Conservation (phyloP, 495 filamentous ascomycete genomes). For the Penicillium macrosclerotiorum region DNA sequence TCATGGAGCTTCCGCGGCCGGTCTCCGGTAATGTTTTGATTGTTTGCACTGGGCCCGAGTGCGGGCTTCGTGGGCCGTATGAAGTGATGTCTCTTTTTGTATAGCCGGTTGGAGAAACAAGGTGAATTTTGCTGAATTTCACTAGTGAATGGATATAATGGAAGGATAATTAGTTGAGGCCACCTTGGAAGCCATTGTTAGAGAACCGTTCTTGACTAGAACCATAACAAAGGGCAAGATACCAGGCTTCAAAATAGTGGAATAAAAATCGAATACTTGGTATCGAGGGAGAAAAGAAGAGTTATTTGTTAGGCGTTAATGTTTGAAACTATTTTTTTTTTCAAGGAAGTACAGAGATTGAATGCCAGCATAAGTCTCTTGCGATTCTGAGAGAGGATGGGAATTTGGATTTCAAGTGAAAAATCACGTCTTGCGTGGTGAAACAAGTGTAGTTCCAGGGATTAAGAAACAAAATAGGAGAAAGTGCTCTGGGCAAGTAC, state of each 20-base stretch:
- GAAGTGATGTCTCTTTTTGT: no score
- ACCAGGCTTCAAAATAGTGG: slow-evolving; percentile 41
- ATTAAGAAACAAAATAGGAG: slow-evolving; percentile 20
- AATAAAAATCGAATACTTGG: slow-evolving; percentile 24
- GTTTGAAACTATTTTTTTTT: no score
- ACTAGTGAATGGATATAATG: no score
- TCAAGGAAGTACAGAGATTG: no score
- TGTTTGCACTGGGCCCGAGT: slow-evolving; percentile 12
- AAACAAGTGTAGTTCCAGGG: not conserved
- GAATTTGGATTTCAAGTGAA: slow-evolving; percentile 3
- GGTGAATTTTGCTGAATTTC: no score
- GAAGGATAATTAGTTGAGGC: no score
- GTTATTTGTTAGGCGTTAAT: slow-evolving; percentile 7
- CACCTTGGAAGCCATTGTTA: no score
- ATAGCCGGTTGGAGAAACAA: no score
- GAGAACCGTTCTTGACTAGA: slow-evolving; percentile 23
- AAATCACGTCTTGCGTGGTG: not conserved
- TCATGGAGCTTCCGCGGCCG: slow-evolving; percentile 2
- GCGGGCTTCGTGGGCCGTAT: not conserved
- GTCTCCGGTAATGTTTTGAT: slow-evolving; percentile 7
- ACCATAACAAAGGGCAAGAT: not conserved
- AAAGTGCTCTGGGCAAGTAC: slow-evolving; percentile 12
- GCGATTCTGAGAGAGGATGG: no score
- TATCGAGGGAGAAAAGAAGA: slow-evolving; percentile 24
- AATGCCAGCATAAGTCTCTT: no score